phyloP scores from a whole-genome alignment of 768 basidiomycete genomes.

The Glaciozyma martinii region DNA sequence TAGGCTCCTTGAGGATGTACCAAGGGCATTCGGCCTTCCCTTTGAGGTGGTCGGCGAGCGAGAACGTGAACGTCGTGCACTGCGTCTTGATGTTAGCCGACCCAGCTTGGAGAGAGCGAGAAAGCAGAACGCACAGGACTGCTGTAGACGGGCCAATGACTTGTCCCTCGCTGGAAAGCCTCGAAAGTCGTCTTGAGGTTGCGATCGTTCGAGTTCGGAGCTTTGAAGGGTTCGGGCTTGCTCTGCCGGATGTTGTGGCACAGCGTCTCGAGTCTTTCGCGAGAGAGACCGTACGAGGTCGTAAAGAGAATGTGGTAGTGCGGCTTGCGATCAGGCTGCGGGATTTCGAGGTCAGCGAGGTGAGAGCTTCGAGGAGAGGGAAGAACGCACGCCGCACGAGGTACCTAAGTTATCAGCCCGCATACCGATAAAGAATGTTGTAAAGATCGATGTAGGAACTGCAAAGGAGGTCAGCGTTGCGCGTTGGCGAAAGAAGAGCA shows the following conservation, averaged over 20 bases:
- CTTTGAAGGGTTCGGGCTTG: conserved; percentile 5
- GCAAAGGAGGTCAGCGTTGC: conserved; percentile 8
- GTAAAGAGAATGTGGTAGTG: conserved; percentile 68
- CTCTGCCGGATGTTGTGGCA: conserved; percentile 6
- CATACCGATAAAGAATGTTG: conserved; percentile 71
- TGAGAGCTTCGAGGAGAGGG: not conserved
- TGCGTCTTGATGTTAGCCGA: not conserved
- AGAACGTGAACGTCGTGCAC: conserved; percentile 22
- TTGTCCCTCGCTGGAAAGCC: not conserved
- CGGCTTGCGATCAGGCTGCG: conserved; percentile 46
- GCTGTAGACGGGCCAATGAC: conserved; percentile 5
- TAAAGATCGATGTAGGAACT: conserved; percentile 65
- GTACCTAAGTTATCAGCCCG: conserved; percentile 7
- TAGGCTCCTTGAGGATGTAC: conserved; percentile 53
- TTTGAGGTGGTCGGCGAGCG: conserved; percentile 9
- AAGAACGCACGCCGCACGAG: not conserved
- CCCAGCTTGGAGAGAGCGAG: not conserved
- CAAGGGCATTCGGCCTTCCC: conserved; percentile 44
- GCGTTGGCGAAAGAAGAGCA: not conserved
- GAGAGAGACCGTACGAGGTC: conserved; percentile 61
- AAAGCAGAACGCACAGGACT: conserved; percentile 8
- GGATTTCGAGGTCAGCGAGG: not conserved
- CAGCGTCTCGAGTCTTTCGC: conserved; percentile 53
- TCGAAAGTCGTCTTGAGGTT: not conserved
- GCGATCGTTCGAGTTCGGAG: too few relatives aligned